A percentile compares a stretch with the other conserved stretches of the same genome.
Evolutionary conservation across 371 early-diverging fungal genomes (phyloP).

Genomic region (Lichtheimia corymbifera): DNA sequence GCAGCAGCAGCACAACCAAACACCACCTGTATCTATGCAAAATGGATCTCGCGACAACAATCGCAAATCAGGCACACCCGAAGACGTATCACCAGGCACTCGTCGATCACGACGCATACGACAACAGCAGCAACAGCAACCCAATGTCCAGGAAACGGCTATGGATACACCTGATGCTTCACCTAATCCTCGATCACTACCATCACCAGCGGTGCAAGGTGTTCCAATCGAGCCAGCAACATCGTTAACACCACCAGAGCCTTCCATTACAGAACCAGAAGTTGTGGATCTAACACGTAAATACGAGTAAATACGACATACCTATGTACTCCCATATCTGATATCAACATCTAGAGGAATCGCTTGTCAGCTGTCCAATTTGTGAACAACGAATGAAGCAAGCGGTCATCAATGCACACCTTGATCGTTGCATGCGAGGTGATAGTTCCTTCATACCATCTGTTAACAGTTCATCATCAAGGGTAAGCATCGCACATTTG

Average conservation of each 20-base stretch:
- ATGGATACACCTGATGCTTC: not conserved
- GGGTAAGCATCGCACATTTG: conserved; percentile 9
- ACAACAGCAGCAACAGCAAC: conserved; percentile 1
- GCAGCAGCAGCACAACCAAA: too few relatives aligned
- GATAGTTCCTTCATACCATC: conserved; percentile 12
- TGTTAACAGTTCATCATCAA: not conserved
- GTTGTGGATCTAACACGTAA: not conserved
- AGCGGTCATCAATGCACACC: conserved; percentile 29
- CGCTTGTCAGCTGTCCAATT: conserved; percentile 32
- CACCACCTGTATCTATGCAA: too few relatives aligned
- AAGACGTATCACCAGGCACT: not conserved
- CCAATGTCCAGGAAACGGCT: not conserved
- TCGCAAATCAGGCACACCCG: not conserved
- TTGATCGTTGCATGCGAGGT: conserved; percentile 37
- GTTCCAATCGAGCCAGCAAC: conserved; percentile 9
- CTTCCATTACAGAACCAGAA: not conserved
- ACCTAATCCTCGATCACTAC: not conserved
- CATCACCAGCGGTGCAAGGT: conserved; percentile 4
- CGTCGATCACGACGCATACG: conserved; percentile 6
- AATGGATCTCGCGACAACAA: too few relatives aligned
- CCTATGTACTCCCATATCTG: too few relatives aligned
- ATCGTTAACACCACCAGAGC: not conserved
- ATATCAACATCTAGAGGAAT: conserved; percentile 6
- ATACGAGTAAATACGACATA: not conserved
- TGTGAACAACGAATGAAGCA: conserved; percentile 30